Base-by-base conservation (phyloP, 768 basidiomycete species). In the Naganishia friedmannii region DNA sequence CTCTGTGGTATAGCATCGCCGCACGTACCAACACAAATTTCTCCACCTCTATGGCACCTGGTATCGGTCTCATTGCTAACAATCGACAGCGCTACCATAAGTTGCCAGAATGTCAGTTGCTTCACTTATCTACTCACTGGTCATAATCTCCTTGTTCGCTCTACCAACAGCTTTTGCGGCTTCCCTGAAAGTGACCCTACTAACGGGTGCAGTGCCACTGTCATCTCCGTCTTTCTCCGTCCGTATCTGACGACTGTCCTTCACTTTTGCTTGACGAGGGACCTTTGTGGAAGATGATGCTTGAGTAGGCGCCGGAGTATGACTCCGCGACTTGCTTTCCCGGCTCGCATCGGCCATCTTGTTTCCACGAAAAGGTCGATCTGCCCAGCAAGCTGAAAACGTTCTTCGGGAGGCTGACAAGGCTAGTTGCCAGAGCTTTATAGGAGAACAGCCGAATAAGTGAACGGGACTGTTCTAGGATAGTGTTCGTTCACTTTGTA, bases 1-100 rank as follows among this genome's bases (percentile, higher is more conserved):
- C n/a, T 15, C 29, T 15, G 3, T 1, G 32, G 32, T 55, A 28
- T 32, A 67, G 34, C 15, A 37, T 19, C 9, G 7, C 42, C 23
- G 1, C 21, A 65, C 83, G 28, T 57, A 91, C 93, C 84, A 93
- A 88, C 21, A 89, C 86, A 79, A 98, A 95, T 77, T 86, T 88
- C 77, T 95, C 93, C 28, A 95, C 89, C 75, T 94, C 90, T 67
- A 98, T 85, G 0, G 88, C 84, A 32, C 85, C 84, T 2, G 92
- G 91, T 21, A 96, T 80, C 9, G 85, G 85, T 53, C 83, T 84
- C 79, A 86, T 82, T 60, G 85, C 89, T 90, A n/a, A 1, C 15
- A 12, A 29, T 21, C 12, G 13, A 55, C 31, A 56, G 6, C 3
- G 28, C 37, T 23, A 54, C 21, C 6, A 56, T 51, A 12, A 51